Percentiles rank a stretch among this genome's conserved stretches.
Evolutionary conservation across 2,329 filamentous ascomycete species (phyloP).

Genomic region (Trichoderma cornu-damae): DNA sequence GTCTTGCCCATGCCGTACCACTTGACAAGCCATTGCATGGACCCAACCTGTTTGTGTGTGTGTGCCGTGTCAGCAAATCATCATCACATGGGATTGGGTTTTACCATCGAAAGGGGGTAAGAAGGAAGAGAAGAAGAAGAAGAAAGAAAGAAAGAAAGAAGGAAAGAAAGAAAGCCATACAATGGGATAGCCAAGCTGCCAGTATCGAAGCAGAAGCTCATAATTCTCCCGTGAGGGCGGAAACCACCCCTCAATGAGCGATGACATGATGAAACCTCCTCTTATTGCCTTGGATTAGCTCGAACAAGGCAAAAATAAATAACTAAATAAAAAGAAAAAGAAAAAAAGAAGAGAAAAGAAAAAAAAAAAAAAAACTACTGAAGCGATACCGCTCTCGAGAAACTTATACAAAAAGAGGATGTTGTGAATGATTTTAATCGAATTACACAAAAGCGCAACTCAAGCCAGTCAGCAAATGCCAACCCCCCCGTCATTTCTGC

Average conservation of each 20-base stretch:
- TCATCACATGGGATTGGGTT: neutral
- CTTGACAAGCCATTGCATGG: slow-evolving; percentile 67
- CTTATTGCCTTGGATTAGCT: neutral
- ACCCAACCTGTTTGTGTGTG: slow-evolving; percentile 56
- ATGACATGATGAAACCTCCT: slow-evolving; percentile 25
- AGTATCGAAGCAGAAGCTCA: slow-evolving; percentile 46
- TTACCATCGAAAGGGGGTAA: too few species aligned
- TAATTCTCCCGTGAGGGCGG: slow-evolving; percentile 56
- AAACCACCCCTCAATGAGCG: slow-evolving; percentile 50
- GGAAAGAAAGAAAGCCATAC: slow-evolving; percentile 34
- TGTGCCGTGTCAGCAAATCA: too few species aligned
- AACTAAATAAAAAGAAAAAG: neutral
- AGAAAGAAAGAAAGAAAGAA: neutral
- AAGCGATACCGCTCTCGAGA: too few species aligned
- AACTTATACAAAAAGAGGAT: too few species aligned
- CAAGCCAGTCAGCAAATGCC: slow-evolving; percentile 2
- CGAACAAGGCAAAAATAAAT: neutral
- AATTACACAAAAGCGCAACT: too few species aligned
- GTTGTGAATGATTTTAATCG: too few species aligned
- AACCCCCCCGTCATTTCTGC: neutral
- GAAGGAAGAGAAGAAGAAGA: too few species aligned
- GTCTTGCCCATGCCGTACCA: slow-evolving; percentile 95
- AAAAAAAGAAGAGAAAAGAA: neutral
- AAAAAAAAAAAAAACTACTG: too few species aligned
- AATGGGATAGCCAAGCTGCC: slow-evolving; percentile 49